phyloP scores from a whole-genome alignment of 257 asterid species.

The Petunia secreta region DNA sequence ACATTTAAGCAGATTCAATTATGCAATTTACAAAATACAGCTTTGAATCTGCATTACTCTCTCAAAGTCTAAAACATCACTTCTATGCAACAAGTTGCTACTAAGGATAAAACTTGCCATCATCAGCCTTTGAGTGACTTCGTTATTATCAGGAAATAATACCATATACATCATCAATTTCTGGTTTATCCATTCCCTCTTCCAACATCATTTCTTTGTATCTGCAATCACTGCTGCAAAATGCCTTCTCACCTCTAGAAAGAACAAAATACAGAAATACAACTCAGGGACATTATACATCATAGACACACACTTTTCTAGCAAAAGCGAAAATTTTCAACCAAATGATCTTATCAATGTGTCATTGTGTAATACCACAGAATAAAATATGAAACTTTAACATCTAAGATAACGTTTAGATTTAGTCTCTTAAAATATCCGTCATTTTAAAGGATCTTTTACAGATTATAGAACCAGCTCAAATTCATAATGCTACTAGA shows the following conservation, averaged over 20 bases:
- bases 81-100: conserved; percentile 16
- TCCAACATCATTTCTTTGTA: conserved; percentile 60
- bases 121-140: conserved; percentile 2
- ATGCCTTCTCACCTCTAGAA: conserved; percentile 78
- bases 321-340: background rate
- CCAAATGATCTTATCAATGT: too few species aligned
- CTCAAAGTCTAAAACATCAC: background rate
- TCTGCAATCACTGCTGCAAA: conserved; percentile 75
- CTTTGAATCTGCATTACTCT: conserved; percentile 21
- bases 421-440: background rate
- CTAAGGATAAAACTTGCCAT: conserved; percentile 21
- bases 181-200: conserved; percentile 44
- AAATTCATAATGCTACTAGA: background rate
- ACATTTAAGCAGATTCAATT: conserved; percentile 18
- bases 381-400: background rate
- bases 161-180: conserved; percentile 40
- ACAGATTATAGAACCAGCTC: background rate
- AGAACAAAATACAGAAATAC: conserved; percentile 3
- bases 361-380: background rate
- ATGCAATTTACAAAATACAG: conserved; percentile 30
- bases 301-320: background rate
- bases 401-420: background rate
- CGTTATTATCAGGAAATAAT: conserved; percentile 28
- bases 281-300: background rate
- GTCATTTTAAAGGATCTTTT: background rate